phyloP scores from a whole-genome alignment of 148 eudicot species.

The Chenopodium suecicum region DNA sequence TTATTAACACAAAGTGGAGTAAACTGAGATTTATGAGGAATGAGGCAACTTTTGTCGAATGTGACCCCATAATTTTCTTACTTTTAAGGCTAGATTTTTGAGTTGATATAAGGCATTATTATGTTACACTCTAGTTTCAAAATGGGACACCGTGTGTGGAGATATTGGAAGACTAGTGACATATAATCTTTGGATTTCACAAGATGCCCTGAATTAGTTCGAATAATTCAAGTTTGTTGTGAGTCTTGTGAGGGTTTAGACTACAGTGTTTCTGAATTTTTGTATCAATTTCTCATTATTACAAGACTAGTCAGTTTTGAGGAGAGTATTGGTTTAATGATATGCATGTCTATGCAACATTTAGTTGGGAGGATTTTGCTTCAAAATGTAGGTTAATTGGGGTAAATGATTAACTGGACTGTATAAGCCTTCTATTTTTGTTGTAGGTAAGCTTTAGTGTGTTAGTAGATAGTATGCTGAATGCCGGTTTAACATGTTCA shows the following conservation, averaged over 20 bases:
- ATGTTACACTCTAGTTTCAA: not conserved
- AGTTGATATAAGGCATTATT: not conserved
- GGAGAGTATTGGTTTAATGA: not conserved
- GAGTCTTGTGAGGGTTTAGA: not conserved
- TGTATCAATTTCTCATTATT: not conserved
- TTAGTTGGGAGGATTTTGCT: not conserved
- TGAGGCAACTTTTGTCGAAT: not conserved
- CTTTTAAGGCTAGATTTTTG: not conserved
- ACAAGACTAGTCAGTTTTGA: not conserved
- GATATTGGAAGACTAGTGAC: too few relatives aligned
- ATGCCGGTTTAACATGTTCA: not conserved
- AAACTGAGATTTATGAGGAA: not conserved
- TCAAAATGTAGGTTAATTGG: not conserved
- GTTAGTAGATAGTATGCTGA: not conserved
- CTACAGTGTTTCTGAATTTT: not conserved
- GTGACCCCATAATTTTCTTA: not conserved
- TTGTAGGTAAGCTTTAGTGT: not conserved
- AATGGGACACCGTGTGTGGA: not conserved
- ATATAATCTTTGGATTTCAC: not conserved
- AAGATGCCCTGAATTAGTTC: not conserved
- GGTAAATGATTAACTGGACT: not conserved
- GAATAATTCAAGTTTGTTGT: not conserved
- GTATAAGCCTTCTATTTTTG: not conserved
- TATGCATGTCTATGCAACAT: not conserved
- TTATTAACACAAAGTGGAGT: not conserved